Evolutionary conservation across 2,329 filamentous ascomycete genomes (phyloP), one percentile per base, ranked within the genome.

Genomic region (Botrytis squamosa): DNA sequence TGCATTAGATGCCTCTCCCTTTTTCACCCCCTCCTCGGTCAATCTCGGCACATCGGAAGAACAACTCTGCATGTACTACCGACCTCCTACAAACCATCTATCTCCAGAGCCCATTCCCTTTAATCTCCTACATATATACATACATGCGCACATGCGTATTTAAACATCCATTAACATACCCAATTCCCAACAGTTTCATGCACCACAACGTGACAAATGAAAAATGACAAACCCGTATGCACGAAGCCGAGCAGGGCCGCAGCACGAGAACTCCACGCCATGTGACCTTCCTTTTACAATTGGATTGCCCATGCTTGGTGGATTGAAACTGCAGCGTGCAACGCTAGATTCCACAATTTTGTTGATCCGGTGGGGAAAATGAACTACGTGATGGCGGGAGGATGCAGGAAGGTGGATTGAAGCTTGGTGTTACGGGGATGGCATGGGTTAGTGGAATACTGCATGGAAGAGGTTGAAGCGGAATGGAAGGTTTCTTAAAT

Each of bases 221-320:
- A 12, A 52, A 64, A 52, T 5, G 12, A n/a, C 20, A 67, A 46
- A 20, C 14, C 33, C 9, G 25, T 38, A 52, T 55, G 65, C 65
- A 67, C 25, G 44, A 38, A 67, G 65, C 62, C 62, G 38, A 40
- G 25, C 62, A n/a, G 22, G 57, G 20, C 63, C 63, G 20, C 68
- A 64, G 36, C 69, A 71, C 69, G 69, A 71, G 69, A 36, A 71
- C 8, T 49, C 69, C 42, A 71, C n/a, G n/a, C 57, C 57, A 71
- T 71, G 57, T 64, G 52, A 64, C 69, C 9, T 64, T 71, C 40
- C 68, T n/a, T 22, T 59, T 70, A 1, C 14, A 49, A 38, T 33
- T 22, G 46, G 36, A 18, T 12, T 40, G 40, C 22, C 10, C 38
- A 22, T 64, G 57, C 40, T 49, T 29, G 57, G 57, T 10, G 57